Conservation (phyloP, 2,329 filamentous ascomycete species). For the Lachnellula willkommii region DNA sequence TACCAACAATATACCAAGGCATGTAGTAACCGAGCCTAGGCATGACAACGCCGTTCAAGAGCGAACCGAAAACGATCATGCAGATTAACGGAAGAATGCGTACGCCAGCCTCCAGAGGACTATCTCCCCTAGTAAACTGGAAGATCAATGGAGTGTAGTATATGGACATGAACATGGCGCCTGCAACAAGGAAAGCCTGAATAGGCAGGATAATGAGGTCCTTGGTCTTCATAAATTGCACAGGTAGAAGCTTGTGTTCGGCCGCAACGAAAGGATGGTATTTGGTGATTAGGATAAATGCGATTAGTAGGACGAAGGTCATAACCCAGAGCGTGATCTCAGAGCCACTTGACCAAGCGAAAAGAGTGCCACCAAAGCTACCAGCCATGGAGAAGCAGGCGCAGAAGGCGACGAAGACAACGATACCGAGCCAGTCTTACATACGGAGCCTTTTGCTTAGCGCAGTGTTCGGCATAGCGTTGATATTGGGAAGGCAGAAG, state of each 20-base stretch:
- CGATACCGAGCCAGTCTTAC: background rate
- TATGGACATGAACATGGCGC: too few relatives aligned
- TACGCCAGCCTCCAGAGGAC: too few relatives aligned
- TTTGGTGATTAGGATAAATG: background rate
- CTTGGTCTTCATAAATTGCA: background rate
- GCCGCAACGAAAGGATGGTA: background rate
- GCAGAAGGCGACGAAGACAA: background rate
- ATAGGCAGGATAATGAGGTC: background rate
- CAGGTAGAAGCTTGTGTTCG: background rate
- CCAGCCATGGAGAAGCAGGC: background rate
- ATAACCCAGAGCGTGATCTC: background rate
- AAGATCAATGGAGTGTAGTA: too few relatives aligned
- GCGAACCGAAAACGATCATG: too few relatives aligned
- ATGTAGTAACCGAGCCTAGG: too few relatives aligned
- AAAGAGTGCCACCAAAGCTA: background rate
- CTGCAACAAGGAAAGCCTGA: too few relatives aligned
- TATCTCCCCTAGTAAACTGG: too few relatives aligned
- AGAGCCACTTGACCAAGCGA: background rate
- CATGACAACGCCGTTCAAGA: too few relatives aligned
- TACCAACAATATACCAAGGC: too few relatives aligned
- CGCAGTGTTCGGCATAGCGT: background rate
- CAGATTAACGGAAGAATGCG: too few relatives aligned
- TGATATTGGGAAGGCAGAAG: slow-evolving; percentile 4
- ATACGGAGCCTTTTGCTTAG: background rate
- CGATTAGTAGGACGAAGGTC: background rate